A percentile compares a stretch with the other conserved stretches of the same genome.
Conservation (phyloP, 2,329 filamentous ascomycete species). For the Calonectria pseudoreteaudii region DNA sequence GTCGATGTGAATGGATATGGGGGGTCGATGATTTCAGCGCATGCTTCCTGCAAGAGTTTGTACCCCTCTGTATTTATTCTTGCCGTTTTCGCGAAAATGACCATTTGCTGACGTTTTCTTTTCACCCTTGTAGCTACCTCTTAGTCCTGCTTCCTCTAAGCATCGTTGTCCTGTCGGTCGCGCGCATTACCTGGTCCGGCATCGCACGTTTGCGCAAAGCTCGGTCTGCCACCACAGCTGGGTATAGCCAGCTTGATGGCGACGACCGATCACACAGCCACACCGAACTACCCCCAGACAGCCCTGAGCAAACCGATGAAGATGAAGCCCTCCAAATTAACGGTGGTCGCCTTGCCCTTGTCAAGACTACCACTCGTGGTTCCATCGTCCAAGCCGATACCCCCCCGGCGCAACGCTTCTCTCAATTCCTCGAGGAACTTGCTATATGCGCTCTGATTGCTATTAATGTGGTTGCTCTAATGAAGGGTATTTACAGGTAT, state of each 20-base stretch:
- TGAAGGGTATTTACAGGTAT: conserved; percentile 68
- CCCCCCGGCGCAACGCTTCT: conserved; percentile 77
- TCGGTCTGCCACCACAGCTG: conserved; percentile 60
- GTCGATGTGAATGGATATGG: conserved; percentile 69
- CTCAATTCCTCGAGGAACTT: conserved; percentile 80
- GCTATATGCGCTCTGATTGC: conserved; percentile 79
- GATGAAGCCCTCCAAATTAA: conserved; percentile 67
- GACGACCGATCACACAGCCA: conserved; percentile 57
- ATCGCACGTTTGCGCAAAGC: conserved; percentile 62
- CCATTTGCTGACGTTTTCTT: conserved; percentile 27
- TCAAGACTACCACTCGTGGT: conserved; percentile 71
- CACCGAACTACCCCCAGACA: conserved; percentile 64
- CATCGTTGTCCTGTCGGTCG: conserved; percentile 76
- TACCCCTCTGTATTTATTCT: conserved; percentile 34
- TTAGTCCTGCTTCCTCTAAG: conserved; percentile 83
- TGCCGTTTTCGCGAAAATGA: neutral
- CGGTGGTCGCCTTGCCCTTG: conserved; percentile 68
- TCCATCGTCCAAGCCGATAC: conserved; percentile 79
- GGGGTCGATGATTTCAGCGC: conserved; percentile 71
- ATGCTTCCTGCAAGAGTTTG: conserved; percentile 77
- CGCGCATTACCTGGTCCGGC: conserved; percentile 72
- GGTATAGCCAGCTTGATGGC: conserved; percentile 68
- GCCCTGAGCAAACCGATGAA: conserved; percentile 69
- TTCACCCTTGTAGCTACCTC: conserved; percentile 47
- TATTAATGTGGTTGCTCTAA: conserved; percentile 74